Conservation (phyloP, 2,329 filamentous ascomycete species). For the Elsinoe necatrix region DNA sequence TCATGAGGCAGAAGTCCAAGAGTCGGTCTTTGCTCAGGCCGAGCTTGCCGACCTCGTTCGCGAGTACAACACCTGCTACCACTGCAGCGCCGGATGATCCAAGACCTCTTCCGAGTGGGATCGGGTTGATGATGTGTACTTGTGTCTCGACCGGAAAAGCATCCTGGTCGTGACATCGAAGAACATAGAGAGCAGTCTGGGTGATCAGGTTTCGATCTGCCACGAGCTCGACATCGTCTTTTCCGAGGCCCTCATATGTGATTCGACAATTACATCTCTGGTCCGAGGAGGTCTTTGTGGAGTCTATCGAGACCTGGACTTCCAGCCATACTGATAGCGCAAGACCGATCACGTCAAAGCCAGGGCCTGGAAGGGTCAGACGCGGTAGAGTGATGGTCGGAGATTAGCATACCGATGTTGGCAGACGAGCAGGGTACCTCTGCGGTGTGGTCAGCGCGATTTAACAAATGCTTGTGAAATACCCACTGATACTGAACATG, state of each 20-base stretch:
- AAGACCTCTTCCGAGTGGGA: conserved; percentile 82
- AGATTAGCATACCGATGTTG: conserved; percentile 60
- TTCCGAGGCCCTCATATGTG: conserved; percentile 79
- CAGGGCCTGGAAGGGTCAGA: conserved; percentile 50
- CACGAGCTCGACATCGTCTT: conserved; percentile 70
- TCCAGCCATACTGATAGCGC: conserved; percentile 92
- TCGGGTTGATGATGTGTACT: conserved; percentile 91
- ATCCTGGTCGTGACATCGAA: conserved; percentile 82
- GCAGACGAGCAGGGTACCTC: conserved; percentile 83
- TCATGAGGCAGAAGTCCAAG: conserved; percentile 96
- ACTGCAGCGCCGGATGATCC: conserved; percentile 95
- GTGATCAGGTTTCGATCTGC: conserved; percentile 89
- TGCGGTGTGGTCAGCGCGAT: conserved; percentile 13
- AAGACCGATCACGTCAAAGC: conserved; percentile 95
- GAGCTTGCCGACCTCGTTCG: conserved; percentile 77
- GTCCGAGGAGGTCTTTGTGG: conserved; percentile 42
- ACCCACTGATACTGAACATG: conserved; percentile 25
- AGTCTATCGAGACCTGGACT: conserved; percentile 69
- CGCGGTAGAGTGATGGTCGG: conserved; percentile 8
- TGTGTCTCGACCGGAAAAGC: conserved; percentile 78
- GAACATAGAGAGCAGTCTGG: conserved; percentile 84
- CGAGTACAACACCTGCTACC: conserved; percentile 87
- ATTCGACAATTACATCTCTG: conserved; percentile 75
- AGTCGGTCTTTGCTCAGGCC: conserved; percentile 70
- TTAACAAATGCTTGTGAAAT: neutral